Evolutionary conservation across 2,329 filamentous ascomycete genomes (phyloP), one percentile per base, ranked within the genome.

Genomic region (Didymella sp.): DNA sequence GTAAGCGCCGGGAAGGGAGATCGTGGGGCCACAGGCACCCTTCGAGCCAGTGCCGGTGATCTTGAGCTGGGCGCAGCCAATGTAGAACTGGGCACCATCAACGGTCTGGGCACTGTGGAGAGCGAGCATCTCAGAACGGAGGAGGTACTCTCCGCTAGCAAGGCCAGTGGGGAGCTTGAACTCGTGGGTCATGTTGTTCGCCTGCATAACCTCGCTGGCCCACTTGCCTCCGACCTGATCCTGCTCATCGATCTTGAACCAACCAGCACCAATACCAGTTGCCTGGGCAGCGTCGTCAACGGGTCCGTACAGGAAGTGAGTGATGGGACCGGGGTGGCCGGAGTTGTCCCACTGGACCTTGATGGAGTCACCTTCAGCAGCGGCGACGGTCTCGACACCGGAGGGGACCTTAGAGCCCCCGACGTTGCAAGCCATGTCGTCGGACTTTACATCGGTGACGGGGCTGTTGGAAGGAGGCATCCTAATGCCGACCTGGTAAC

Each of bases 221-320:
- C 71, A 73, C 56, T 69, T 71, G 54, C 72, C 71, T 41, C 62
- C 57, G 12, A 60, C 63, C 47, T 62, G 56, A 51, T 73, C 60
- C 9, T 68, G 40, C 59, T 74, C 71, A 38, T 75, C 72, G 42
- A 76, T 75, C 66, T 76, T 76, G 67, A 76, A 72, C 74, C 74
- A 76, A 11, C 67, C 65, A 6, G 69, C 63, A 19, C 73, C 73
- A 24, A 69, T 63, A 41, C 71, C 73, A 41, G 67, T 68, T 9
- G 64, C 71, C 37, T 63, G 58, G 25, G 61, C 60, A 11, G 72
- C 82, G 75, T 87, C 89, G 76, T 88, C 85, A 63, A 89, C 80
- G 60, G 71, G 73, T 19, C 70, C 69, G 56, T 70, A 70, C 33
- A 76, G 66, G 56, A 73, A 64, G 61, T 74, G 72, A 13, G 71